A percentile compares a stretch with the other conserved stretches of the same genome.
Evolutionary conservation across 1,284 basidiomycete species (phyloP).

Genomic region (Rhizoctonia solani): DNA sequence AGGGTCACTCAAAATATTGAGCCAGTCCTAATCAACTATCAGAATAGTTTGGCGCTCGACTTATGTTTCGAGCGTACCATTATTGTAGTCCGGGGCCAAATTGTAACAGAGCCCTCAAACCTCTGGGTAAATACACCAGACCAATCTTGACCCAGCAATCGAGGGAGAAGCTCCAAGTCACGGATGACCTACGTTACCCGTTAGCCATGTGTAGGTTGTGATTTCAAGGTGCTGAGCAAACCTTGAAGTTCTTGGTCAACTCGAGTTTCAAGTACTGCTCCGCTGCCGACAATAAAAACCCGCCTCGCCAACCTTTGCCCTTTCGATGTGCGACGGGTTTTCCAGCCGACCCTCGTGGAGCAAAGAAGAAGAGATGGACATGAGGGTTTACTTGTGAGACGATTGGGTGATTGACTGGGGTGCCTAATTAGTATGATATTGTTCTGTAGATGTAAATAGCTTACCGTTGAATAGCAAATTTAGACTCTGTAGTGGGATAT

Average conservation of each 20-base stretch:
- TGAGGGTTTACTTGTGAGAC: conserved; percentile 98
- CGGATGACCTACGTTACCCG: conserved; percentile 69
- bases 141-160: conserved; percentile 91
- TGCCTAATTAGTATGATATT: neutral
- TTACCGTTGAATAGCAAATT: conserved; percentile 91
- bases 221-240: conserved; percentile 40
- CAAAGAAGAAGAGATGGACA: conserved; percentile 98
- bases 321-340: conserved; percentile 90
- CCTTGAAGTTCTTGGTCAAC: conserved; percentile 93
- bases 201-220: neutral
- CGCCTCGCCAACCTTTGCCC: conserved; percentile 95
- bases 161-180: conserved; percentile 88
- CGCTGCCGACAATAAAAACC: conserved; percentile 88
- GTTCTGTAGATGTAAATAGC: conserved; percentile 14
- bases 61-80: conserved; percentile 51
- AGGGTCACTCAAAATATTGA: conserved; percentile 79
- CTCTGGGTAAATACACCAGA: conserved; percentile 90
- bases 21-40: conserved; percentile 70
- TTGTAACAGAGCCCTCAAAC: conserved; percentile 81
- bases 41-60: conserved; percentile 3
- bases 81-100: conserved; percentile 83
- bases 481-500: conserved; percentile 90
- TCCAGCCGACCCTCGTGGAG: conserved; percentile 90
- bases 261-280: conserved; percentile 95
- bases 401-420: conserved; percentile 86